Base-by-base conservation (phyloP, 768 basidiomycete species). In the Rhodotorula taiwanensis region DNA sequence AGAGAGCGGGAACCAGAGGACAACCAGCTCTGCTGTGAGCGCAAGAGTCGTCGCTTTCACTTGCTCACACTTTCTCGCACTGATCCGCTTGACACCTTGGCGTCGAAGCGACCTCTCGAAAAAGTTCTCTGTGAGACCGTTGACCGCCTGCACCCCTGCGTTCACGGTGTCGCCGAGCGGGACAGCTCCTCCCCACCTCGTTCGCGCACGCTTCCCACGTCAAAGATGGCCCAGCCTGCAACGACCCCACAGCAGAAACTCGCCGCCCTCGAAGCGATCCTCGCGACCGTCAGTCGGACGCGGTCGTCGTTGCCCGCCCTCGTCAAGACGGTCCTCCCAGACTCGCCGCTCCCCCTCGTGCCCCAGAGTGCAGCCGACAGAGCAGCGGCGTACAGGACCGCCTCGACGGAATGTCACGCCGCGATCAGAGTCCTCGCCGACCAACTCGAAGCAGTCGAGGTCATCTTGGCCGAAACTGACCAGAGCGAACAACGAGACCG, bases 281-380 rank as follows among this genome's bases (percentile, higher is more conserved):
- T 65, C 21, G n/a, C 49, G 23, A 11, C 50, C 25, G 28, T 65
- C 64, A 7, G 27, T 8, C 45, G 48, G 8, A 41, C 49, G 4
- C 64, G 64, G n/a, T 14, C 31, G 7, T 44, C 64, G 7, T 42
- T 65, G 42, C 64, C 64, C 39, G 18, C 58, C 10, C 48, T 60
- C 43, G 27, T 65, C 43, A 0, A 42, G 13, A 31, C 64, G 50
- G 30, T 27, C 43, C 8, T 14, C 16, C 5, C 47, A 1, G 5
- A 27, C 47, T 2, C 56, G 11, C 20, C 45, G 21, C 11, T n/a
- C 27, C 25, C 3, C 10, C 47, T 23, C 5, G 28, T 8, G 50
- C 54, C 30, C 39, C 20, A 8, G n/a, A n/a, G n/a, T n/a, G n/a
- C n/a, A n/a, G 36, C 14, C 27, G 58, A 59, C n/a, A 58, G 50